phyloP scores from a whole-genome alignment of 139 green algal species.

The Chlamydomonas schloesseri region DNA sequence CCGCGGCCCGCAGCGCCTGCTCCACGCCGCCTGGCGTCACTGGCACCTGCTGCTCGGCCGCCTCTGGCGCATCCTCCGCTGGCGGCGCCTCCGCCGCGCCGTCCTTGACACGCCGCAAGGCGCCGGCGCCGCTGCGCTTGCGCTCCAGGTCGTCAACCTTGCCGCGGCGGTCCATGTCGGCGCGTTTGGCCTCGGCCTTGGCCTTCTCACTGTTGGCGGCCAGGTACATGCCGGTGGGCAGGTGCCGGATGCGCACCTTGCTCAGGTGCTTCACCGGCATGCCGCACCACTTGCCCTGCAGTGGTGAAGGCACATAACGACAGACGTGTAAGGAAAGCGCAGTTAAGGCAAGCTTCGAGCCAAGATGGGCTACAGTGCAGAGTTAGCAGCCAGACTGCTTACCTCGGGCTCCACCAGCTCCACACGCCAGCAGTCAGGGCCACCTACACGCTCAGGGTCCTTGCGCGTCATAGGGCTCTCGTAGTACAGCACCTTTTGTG shows the following conservation, averaged over 20 bases:
- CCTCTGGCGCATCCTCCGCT: not conserved
- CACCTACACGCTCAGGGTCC: slow-evolving; percentile 9
- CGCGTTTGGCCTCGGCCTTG: not conserved
- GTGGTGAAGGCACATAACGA: too few relatives aligned
- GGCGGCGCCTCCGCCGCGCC: not conserved
- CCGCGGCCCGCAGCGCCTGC: not conserved
- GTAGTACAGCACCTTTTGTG: slow-evolving; percentile 40
- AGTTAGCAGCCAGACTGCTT: not conserved
- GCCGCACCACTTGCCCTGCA: slow-evolving; percentile 26
- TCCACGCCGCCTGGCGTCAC: not conserved
- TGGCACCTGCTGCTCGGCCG: not conserved
- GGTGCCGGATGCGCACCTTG: slow-evolving; percentile 32
- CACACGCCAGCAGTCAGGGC: slow-evolving; percentile 16
- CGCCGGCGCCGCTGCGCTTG: too few relatives aligned
- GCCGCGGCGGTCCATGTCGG: too few relatives aligned
- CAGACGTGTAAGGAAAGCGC: too few relatives aligned
- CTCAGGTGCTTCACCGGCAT: slow-evolving; percentile 12
- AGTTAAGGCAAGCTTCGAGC: too few relatives aligned
- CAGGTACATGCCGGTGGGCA: slow-evolving; percentile 38
- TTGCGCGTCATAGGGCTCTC: slow-evolving; percentile 29
- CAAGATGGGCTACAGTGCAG: too few relatives aligned
- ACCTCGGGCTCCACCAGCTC: slow-evolving; percentile 32
- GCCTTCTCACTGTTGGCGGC: not conserved
- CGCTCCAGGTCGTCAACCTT: too few relatives aligned
- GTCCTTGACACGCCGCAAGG: not conserved